Conservation (phyloP, 2,329 filamentous ascomycete species). For the Didymella keratinophila region DNA sequence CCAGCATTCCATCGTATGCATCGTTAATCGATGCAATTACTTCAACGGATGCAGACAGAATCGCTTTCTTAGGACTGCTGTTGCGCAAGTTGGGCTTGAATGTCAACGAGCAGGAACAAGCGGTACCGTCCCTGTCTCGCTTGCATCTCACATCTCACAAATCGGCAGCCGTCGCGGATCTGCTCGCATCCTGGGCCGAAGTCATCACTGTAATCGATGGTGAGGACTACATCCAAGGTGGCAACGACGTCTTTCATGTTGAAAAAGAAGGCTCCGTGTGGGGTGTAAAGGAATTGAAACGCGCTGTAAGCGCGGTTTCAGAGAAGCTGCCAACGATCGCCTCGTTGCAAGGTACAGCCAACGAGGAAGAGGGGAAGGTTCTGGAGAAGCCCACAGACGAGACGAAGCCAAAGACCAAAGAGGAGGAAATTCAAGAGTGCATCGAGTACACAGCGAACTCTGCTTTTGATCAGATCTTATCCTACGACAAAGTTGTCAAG, state of each 20-base stretch:
- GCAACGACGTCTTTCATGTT: slow-evolving; percentile 83
- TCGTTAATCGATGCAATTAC: slow-evolving; percentile 72
- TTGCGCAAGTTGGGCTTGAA: slow-evolving; percentile 82
- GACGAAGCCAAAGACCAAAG: slow-evolving; percentile 35
- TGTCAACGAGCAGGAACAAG: slow-evolving; percentile 72
- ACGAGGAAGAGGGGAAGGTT: neutral
- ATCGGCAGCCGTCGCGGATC: slow-evolving; percentile 69
- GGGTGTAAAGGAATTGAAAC: slow-evolving; percentile 44
- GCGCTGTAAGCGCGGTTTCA: slow-evolving; percentile 43
- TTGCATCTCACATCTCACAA: slow-evolving; percentile 80
- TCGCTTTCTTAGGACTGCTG: slow-evolving; percentile 79
- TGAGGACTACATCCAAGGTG: slow-evolving; percentile 77
- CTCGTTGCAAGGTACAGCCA: slow-evolving; percentile 36
- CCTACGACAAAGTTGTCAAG: slow-evolving; percentile 79
- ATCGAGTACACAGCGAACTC: slow-evolving; percentile 39
- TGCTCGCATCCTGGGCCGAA: slow-evolving; percentile 72
- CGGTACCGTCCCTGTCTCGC: slow-evolving; percentile 79
- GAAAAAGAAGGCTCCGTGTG: slow-evolving; percentile 67
- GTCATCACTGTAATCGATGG: slow-evolving; percentile 71
- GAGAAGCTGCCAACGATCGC: slow-evolving; percentile 36
- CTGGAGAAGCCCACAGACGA: slow-evolving; percentile 34
- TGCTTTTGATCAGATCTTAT: slow-evolving; percentile 67
- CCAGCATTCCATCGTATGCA: slow-evolving; percentile 72
- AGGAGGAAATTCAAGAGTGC: slow-evolving; percentile 41
- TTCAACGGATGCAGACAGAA: slow-evolving; percentile 73